A percentile compares a stretch with the other conserved stretches of the same genome.
Conservation (phyloP, 2,329 filamentous ascomycete species). For the Phyllosticta capitalensis region DNA sequence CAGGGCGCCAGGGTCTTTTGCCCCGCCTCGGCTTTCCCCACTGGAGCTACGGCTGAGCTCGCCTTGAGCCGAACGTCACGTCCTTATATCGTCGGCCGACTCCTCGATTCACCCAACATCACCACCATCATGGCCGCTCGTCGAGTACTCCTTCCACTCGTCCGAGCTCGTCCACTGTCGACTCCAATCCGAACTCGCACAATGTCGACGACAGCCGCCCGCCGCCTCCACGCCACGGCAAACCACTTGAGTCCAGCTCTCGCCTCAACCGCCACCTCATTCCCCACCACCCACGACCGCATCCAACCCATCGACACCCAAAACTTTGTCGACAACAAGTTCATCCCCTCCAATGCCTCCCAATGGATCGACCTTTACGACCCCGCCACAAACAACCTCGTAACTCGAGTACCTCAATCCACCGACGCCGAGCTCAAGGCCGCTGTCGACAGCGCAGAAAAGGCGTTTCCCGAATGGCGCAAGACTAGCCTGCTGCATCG, state of each 20-base stretch:
- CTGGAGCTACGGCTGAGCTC: constrained; percentile 5
- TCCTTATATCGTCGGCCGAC: background rate
- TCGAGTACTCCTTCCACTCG: constrained; percentile 32
- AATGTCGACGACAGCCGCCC: constrained; percentile 26
- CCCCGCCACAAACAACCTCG: constrained; percentile 75
- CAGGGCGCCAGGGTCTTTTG: background rate
- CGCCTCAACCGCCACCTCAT: constrained; percentile 43
- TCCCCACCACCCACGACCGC: constrained; percentile 63
- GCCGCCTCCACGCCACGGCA: constrained; percentile 46
- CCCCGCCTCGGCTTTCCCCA: constrained; percentile 2
- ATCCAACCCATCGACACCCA: constrained; percentile 62
- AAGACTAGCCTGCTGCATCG: constrained; percentile 61
- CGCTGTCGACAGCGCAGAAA: constrained; percentile 64
- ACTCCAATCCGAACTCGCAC: no score
- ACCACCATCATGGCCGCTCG: constrained; percentile 33
- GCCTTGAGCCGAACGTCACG: constrained; percentile 5
- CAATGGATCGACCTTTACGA: constrained; percentile 74
- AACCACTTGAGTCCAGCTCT: constrained; percentile 41
- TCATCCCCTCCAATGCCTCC: constrained; percentile 56
- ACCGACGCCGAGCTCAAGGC: constrained; percentile 68
- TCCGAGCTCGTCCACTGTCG: no score
- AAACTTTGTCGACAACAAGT: constrained; percentile 76
- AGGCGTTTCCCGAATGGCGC: constrained; percentile 66
- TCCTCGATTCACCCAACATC: background rate
- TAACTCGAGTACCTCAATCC: constrained; percentile 74